phyloP scores from a whole-genome alignment of 805 yeast genomes.

The Jamesozyma gamospora region DNA sequence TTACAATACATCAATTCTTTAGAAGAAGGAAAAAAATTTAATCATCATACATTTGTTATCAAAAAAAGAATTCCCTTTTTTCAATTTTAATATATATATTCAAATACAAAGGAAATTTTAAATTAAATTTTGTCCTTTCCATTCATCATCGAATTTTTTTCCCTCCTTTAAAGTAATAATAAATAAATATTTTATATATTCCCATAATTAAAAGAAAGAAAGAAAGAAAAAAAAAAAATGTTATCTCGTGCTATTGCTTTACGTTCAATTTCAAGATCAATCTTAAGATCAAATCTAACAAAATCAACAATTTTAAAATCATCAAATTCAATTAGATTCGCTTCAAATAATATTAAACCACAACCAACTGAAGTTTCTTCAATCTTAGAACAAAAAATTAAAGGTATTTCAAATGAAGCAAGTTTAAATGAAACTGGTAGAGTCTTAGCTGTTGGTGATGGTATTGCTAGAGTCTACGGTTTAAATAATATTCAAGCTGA shows the following conservation, averaged over 20 bases:
- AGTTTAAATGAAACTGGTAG: constrained; percentile 98
- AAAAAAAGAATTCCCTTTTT: too few relatives aligned
- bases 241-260: constrained; percentile 77
- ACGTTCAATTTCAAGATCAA: constrained; percentile 75
- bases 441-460: constrained; percentile 99
- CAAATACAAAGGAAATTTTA: too few relatives aligned
- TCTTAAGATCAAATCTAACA: constrained; percentile 59
- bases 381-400: constrained; percentile 96
- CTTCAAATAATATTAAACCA: constrained; percentile 76
- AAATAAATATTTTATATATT: too few relatives aligned
- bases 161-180: too few relatives aligned
- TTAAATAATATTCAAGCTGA: constrained; percentile 99
- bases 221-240: constrained; percentile 32
- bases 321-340: constrained; percentile 52
- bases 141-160: too few relatives aligned
- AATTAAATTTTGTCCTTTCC: too few relatives aligned
- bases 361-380: constrained; percentile 99
- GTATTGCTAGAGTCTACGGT: constrained; percentile 99
- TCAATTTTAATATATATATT: too few relatives aligned
- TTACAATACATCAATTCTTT: too few relatives aligned
- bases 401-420: constrained; percentile 97
- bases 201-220: too few relatives aligned
- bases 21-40: too few relatives aligned
- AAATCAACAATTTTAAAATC: constrained; percentile 55
- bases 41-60: too few relatives aligned